These are phyloP conservation scores for Pelargonium myrrhifolium DNA, from an alignment of 441 rosid species.

Conservation along the genomic window DNA sequence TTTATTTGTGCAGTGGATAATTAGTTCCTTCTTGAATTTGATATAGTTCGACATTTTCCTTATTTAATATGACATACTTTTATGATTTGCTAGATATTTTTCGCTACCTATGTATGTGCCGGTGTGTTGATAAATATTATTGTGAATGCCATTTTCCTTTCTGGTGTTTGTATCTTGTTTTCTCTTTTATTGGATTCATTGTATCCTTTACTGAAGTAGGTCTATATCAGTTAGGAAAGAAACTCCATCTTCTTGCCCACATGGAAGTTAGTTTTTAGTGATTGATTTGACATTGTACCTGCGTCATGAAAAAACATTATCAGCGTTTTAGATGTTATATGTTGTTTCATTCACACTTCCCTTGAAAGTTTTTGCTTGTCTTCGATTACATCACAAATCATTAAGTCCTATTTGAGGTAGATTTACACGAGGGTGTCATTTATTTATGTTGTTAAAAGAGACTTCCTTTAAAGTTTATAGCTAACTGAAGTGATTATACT, in stretches of 20 bases:
- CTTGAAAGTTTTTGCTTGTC: too few species aligned
- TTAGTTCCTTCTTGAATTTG: too few species aligned
- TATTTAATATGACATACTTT: neutral
- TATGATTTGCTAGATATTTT: neutral
- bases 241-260: neutral
- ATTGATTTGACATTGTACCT: neutral
- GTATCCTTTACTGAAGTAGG: neutral
- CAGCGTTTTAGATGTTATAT: neutral
- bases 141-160: neutral
- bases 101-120: neutral
- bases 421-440: neutral
- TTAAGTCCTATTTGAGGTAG: neutral
- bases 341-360: too few species aligned
- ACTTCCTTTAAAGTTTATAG: neutral
- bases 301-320: neutral
- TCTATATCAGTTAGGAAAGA: neutral
- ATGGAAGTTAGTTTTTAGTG: neutral
- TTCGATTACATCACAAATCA: too few species aligned
- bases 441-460: neutral
- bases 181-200: neutral
- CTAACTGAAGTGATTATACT: neutral
- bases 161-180: neutral
- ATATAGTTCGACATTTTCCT: too few species aligned
- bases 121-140: neutral
- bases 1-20: neutral